Conservation (phyloP, 2,329 filamentous ascomycete species). For the Diatrype stigma region DNA sequence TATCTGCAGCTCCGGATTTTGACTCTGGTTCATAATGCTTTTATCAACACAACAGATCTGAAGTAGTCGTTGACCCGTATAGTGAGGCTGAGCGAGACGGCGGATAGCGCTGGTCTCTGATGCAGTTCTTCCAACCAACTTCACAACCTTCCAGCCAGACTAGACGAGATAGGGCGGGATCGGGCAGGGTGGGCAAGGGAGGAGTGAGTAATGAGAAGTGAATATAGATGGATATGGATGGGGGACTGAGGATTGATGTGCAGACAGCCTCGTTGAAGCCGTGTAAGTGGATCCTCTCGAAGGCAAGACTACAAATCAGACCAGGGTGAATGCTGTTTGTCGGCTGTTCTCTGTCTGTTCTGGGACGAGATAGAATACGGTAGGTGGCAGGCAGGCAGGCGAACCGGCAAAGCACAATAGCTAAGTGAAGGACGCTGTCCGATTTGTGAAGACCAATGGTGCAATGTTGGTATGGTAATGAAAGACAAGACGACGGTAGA, state of each 20-base stretch:
- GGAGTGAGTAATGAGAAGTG: neutral
- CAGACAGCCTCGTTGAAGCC: conserved; percentile 12
- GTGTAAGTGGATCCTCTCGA: conserved; percentile 6
- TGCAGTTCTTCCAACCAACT: neutral
- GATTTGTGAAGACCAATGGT: conserved; percentile 15
- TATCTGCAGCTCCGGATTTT: conserved; percentile 22
- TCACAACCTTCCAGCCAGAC: neutral
- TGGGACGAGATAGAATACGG: conserved; percentile 9
- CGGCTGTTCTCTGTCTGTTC: conserved; percentile 1
- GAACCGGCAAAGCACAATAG: conserved; percentile 11
- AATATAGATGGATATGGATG: neutral
- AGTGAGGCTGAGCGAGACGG: conserved; percentile 11
- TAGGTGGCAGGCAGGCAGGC: conserved; percentile 6
- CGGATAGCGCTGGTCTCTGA: conserved; percentile 3
- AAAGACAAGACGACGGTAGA: conserved; percentile 11
- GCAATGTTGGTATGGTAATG: conserved; percentile 13
- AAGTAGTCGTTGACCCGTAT: conserved; percentile 7
- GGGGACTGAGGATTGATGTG: neutral
- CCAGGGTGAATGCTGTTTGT: conserved; percentile 16
- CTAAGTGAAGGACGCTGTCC: conserved; percentile 15
- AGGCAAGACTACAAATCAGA: conserved; percentile 8
- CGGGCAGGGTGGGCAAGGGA: neutral
- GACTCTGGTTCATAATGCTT: conserved; percentile 21
- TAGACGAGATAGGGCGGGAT: neutral
- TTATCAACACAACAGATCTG: neutral